Conservation (phyloP, 148 eudicot genomes). For the Limonium bicolor region DNA sequence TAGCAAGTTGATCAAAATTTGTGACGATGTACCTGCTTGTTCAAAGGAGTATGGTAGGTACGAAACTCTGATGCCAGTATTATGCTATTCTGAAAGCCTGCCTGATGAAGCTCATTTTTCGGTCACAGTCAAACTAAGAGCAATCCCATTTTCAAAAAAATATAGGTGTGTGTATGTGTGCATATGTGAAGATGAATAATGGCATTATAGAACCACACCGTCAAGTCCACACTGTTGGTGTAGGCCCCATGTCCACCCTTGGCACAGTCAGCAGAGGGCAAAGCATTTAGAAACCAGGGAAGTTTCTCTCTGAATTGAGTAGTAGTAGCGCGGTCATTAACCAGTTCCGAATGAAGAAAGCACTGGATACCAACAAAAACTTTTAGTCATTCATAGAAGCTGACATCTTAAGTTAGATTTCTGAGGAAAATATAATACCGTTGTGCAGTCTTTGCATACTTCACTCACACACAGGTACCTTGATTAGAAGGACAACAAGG, state of each 20-base stretch:
- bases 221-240: constrained; percentile 61
- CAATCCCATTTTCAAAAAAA: too few relatives aligned
- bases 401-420: too few relatives aligned
- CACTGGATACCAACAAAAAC: constrained; percentile 43
- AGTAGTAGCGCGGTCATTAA: constrained; percentile 71
- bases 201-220: too few relatives aligned
- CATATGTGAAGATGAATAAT: too few relatives aligned
- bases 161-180: too few relatives aligned
- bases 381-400: constrained; percentile 2
- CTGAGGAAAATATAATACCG: constrained; percentile 32
- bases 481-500: constrained; percentile 74
- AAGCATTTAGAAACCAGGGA: constrained; percentile 89
- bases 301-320: constrained; percentile 79
- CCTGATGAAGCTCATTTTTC: constrained; percentile 1
- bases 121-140: too few relatives aligned
- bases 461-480: constrained; percentile 44
- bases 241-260: constrained; percentile 99
- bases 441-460: constrained; percentile 88
- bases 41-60: constrained; percentile 94
- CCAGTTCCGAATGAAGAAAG: constrained; percentile 75
- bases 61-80: constrained; percentile 89
- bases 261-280: constrained; percentile 91
- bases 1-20: neutral
- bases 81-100: constrained; percentile 71
- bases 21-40: constrained; percentile 56